Evolutionary conservation across 345 rosid genomes (phyloP), one percentile per base, ranked within the genome.

Genomic region (Eucalyptus viminalis): DNA sequence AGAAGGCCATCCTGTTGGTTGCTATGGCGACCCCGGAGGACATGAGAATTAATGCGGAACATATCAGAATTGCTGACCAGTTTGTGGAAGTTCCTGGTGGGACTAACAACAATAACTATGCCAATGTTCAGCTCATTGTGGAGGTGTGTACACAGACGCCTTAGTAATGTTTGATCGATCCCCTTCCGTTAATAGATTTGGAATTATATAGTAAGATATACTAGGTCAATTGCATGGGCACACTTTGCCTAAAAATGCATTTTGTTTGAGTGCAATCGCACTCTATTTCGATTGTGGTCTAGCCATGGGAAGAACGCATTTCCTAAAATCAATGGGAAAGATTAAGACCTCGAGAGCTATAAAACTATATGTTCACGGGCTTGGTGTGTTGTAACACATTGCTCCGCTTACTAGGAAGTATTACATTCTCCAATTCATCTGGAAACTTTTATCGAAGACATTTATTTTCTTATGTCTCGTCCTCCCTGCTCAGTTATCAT

Each of bases 1-100:
- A 98, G 90, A 98, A 95, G 91, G 99, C 99, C 53, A 95, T 98
- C 88, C 90, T 98, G 87, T 91, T 98, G 98, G 99, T 95, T 27
- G 99, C 99, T 86, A 98, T 98, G 99, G 99, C 99, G 25, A 98
- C 99, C 44, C 99, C 99, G 31, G 99, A 98, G 90, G 99, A 98
- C 94, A 98, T 98, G 99, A 94, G 98, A 93, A 98, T 98, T 94
- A 98, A 97, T 89, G 99, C 99, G 2, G 99, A 98, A 91, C 99
- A 98, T 90, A 97, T 97, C 91, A 92, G 99, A 92, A 98, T 98
- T 58, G 99, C 99, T 80, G 99, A 98, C 94, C 99, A 96, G 91
- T 98, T 98, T 93, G 99, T 98, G 24, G 99, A 98, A 94, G 99
- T 98, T 93, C 99, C 99, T 13, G 99, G 99, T 54, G 99, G 99